A percentile compares a stretch with the other conserved stretches of the same genome.
Conservation (phyloP, 257 asterid species). For the Jasminum sambac region DNA sequence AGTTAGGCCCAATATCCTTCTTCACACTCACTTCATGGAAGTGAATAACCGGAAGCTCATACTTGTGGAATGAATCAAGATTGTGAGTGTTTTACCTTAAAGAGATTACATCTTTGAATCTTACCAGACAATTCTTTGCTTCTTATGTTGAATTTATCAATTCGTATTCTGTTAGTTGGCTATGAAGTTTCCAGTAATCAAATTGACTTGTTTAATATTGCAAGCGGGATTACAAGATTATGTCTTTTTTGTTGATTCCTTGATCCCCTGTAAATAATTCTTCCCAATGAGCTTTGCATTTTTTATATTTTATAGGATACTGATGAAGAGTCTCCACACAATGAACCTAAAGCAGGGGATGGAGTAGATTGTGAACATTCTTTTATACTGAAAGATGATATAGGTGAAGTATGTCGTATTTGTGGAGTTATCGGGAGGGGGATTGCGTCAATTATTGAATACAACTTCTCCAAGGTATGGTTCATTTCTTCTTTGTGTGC, state of each 20-base stretch:
- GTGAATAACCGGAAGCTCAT: background rate
- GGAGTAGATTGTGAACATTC: constrained; percentile 87
- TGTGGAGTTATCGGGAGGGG: constrained; percentile 89
- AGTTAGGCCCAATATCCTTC: too few species aligned
- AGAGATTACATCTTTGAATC: background rate
- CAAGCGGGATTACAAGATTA: background rate
- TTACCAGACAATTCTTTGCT: background rate
- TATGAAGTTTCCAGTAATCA: background rate
- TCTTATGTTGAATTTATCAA: background rate
- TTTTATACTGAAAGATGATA: constrained; percentile 82
- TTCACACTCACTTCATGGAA: background rate
- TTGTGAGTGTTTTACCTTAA: background rate
- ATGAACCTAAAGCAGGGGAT: constrained; percentile 43
- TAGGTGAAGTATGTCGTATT: constrained; percentile 91
- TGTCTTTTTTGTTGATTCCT: constrained; percentile 8
- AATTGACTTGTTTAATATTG: background rate
- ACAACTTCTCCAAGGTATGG: constrained; percentile 79
- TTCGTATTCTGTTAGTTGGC: background rate
- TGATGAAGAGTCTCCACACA: constrained; percentile 41
- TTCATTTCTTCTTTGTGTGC: constrained; percentile 24
- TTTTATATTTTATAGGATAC: constrained; percentile 50
- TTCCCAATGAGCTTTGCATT: constrained; percentile 23
- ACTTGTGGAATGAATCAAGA: background rate
- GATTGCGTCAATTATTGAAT: constrained; percentile 84
- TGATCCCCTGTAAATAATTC: constrained; percentile 9